Base-by-base conservation (phyloP, 768 basidiomycete species). In the Auricularia sp. region DNA sequence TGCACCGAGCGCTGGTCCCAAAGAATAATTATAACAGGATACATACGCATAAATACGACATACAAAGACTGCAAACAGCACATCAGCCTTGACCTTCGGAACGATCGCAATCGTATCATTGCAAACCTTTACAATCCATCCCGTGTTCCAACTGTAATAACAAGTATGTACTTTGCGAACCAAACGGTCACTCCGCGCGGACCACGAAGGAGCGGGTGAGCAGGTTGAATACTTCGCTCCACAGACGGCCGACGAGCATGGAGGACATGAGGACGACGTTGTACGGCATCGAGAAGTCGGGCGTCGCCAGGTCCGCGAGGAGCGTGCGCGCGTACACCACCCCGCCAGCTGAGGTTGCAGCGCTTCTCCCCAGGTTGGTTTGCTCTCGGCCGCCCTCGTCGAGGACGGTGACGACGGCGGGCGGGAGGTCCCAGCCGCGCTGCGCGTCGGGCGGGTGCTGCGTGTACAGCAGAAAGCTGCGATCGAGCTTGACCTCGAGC, bases 231-330 rank as follows among this genome's bases (percentile, higher is more conserved):
- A 96, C 76, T 70, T 86, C 90, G 65, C 96, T 97, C 75, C 98
- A 98, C 63, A 94, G 86, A 67, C 97, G 85, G 56, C 95, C 94
- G 63, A 97, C 83, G 51, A 98, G 78, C 10, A 93, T 94, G 72
- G 89, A 92, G 65, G 85, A 94, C 80, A 98, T 89, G 71, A 98
- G 97, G 75, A 98, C 98, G 59, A 98, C 96, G 77, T 98, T 99
- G 78, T 98, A 98, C 0, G 97, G 97, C 97, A 98, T 98, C 75
- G 92, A 94, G 74, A 98, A 98, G 74, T 98, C 97, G 0, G 96
- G 97, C 42, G 93, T 94, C n/a, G 96, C 89, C 16, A 97, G 83
- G 74, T 95, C 93, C 56, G 95, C 85, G 44, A 98, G 84, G 29
- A 96, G 80, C 8, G 87, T 82, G 0, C 85, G 80, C 1, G 92